Base-by-base conservation (phyloP, 768 basidiomycete genomes). In the Guyanaporus albipodus region DNA sequence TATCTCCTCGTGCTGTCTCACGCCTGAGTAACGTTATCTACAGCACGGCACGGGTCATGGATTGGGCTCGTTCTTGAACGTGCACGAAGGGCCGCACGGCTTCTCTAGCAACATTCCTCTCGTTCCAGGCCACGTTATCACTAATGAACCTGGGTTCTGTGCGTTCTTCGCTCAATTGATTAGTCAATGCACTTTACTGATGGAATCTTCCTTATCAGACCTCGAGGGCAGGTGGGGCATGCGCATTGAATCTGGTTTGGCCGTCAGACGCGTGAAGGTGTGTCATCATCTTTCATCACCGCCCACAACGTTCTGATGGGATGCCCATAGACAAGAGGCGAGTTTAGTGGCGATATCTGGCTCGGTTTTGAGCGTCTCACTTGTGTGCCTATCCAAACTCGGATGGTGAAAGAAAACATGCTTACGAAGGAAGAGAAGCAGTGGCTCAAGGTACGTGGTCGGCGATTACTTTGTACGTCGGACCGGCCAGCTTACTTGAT, bases 141-240 rank as follows among this genome's bases (percentile, higher is more conserved):
- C 92, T 38, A 94, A 96, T 58, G 93, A 97, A 68, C 95, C 93
- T 38, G 93, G 92, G 0, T 94, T 83, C 68, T 95, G 86, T 90
- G 61, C 64, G 86, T 77, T 27, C 46, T 11, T 19, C 36, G 22
- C 17, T 45, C 26, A 19, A 34, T 31, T 44, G 19, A 59, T 50
- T 52, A 50, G 42, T 42, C 17, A 24, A 47, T 50, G n/a, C n/a
- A 26, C 38, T 39, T 56, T 34, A 48, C 58, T 54, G 29, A 56
- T 35, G 42, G 50, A 44, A 32, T 31, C 29, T 44, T 40, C 37
- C 39, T 38, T 50, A 58, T 49, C 59, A 84, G 87, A 94, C 64
- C 75, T 80, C 24, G 83, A 83, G 42, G 83, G 84, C 12, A 75
- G 79, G 53, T 98, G 82, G 77, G 96, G 96, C 5, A 84, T 99